Evolutionary conservation across 371 early-diverging fungal species (phyloP), one percentile per base, ranked within the genome.

Genomic region (Blakeslea trispora): DNA sequence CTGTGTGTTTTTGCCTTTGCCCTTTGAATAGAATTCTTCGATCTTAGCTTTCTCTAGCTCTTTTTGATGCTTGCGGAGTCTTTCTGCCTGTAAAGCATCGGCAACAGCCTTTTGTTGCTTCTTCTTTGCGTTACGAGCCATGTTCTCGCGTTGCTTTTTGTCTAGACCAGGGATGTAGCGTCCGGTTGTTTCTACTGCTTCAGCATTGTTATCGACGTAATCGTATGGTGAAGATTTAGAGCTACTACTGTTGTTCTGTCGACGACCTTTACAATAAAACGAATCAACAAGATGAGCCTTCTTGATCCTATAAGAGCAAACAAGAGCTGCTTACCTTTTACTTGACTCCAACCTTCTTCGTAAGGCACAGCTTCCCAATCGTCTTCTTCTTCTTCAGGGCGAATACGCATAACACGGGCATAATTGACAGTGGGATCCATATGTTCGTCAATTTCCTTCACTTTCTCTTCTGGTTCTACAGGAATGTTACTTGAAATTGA

Each of bases 61-160:
- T 3, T 67, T 53, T 49, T 77, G 72, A 59, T 85, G 85, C 42
- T 73, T 64, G 21, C 75, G 68, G 23, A 83, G 62, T 43, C 84
- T 66, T 41, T 76, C 72, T 1, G 61, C 77, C 55, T 83, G 82
- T 17, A 76, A 40, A 8, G 69, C 74, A 6, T 78, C 74, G 0
- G 59, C 66, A 7, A 61, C 49, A 0, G 63, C 71, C 19, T 78
- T 79, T 8, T 64, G 72, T 40, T 73, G 76, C 40, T 81, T 81
- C 43, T 64, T 57, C 42, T 71, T 79, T 18, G 72, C 72, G n/a
- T 51, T 31, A 54, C 70, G 64, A 2, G 71, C 61, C 49, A 60
- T 57, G 50, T 79, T 81, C 63, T 82, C 79, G 17, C 81, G 71
- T 47, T 84, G 85, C 44, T 77, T 81, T 50, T 79, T 84, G 49